phyloP scores from a whole-genome alignment of 2,329 filamentous ascomycete genomes.

The Metarhizium anisopliae region DNA sequence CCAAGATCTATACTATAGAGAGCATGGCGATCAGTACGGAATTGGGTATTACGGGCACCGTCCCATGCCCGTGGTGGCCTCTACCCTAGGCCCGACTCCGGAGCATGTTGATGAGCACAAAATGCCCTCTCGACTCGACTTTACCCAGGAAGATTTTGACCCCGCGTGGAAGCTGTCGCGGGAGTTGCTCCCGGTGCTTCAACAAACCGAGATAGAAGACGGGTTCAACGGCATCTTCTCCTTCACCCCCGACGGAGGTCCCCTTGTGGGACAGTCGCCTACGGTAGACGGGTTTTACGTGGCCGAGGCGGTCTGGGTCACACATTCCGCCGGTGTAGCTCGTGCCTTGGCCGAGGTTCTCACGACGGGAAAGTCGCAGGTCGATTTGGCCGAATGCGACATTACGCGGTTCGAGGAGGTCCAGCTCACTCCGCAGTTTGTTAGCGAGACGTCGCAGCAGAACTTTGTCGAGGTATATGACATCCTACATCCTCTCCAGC shows the following conservation, averaged over 20 bases:
- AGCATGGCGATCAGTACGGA: conserved; percentile 53
- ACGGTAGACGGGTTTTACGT: conserved; percentile 53
- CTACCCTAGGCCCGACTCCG: conserved; percentile 42
- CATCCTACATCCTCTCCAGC: conserved; percentile 52
- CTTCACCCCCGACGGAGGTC: conserved; percentile 55
- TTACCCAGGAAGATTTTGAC: conserved; percentile 51
- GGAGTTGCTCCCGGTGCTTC: conserved; percentile 43
- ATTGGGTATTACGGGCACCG: conserved; percentile 57
- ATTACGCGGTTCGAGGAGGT: conserved; percentile 52
- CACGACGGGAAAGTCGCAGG: conserved; percentile 43
- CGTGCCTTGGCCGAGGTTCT: conserved; percentile 50
- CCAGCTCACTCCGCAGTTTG: conserved; percentile 45
- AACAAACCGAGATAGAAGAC: conserved; percentile 41
- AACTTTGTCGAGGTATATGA: conserved; percentile 59
- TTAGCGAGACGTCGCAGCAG: conserved; percentile 49
- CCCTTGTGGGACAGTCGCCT: conserved; percentile 49
- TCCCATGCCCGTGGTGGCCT: conserved; percentile 50
- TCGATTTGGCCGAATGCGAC: conserved; percentile 52
- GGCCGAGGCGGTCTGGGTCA: conserved; percentile 59
- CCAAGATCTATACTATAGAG: conserved; percentile 54
- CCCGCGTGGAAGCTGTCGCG: conserved; percentile 50
- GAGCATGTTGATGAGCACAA: conserved; percentile 45
- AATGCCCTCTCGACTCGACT: conserved; percentile 55
- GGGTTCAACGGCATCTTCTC: conserved; percentile 61
- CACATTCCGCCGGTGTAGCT: conserved; percentile 55